A percentile compares a stretch with the other conserved stretches of the same genome.
phyloP scores from a whole-genome alignment of 2,329 filamentous ascomycete species.

The Bimuria novae-zelandiae region DNA sequence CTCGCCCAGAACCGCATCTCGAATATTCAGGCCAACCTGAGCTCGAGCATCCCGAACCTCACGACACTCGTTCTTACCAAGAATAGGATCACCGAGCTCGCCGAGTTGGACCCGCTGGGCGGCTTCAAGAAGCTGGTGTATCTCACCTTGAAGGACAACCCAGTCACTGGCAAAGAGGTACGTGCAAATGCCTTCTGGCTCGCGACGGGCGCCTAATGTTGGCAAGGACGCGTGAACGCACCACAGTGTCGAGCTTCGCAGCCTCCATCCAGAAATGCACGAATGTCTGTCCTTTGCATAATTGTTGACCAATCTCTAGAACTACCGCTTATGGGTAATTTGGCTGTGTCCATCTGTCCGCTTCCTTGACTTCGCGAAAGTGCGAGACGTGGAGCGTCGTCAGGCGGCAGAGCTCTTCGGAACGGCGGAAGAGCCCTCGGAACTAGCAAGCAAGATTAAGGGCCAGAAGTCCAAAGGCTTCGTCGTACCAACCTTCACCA shows the following conservation, averaged over 20 bases:
- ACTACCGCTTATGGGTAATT: constrained; percentile 91
- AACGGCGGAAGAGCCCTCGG: constrained; percentile 74
- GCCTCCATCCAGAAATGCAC: neutral
- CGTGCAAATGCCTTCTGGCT: constrained; percentile 10
- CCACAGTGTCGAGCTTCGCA: neutral
- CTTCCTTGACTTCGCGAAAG: constrained; percentile 91
- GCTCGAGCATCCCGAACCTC: constrained; percentile 79
- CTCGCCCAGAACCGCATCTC: constrained; percentile 87
- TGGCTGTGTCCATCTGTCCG: constrained; percentile 84
- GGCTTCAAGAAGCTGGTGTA: constrained; percentile 74
- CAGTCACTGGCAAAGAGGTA: constrained; percentile 90
- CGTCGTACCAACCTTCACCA: constrained; percentile 57
- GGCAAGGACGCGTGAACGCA: constrained; percentile 21
- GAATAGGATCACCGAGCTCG: constrained; percentile 82
- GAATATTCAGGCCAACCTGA: constrained; percentile 76
- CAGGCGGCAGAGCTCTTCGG: constrained; percentile 84
- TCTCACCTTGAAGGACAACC: constrained; percentile 82
- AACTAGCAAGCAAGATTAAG: constrained; percentile 75
- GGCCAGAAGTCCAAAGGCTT: constrained; percentile 80
- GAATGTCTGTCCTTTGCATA: neutral
- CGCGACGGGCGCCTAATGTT: constrained; percentile 19
- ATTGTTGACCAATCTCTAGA: constrained; percentile 54
- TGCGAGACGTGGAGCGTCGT: constrained; percentile 81
- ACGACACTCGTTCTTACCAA: constrained; percentile 79
- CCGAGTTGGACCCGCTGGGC: constrained; percentile 81